Evolutionary conservation across 345 rosid species (phyloP).

Genomic region (Rhodamnia argentea): DNA sequence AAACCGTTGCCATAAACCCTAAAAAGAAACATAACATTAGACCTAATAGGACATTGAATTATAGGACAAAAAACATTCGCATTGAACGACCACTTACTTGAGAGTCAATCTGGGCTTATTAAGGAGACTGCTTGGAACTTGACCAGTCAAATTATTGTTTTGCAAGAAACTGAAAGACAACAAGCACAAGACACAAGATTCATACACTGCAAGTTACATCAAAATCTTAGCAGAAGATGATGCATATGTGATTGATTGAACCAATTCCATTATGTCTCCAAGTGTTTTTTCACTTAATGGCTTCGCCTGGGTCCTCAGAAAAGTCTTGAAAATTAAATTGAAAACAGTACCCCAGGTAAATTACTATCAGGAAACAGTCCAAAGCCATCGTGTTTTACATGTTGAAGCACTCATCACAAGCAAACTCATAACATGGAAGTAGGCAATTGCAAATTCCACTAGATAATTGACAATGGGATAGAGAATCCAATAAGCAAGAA

Average conservation of each 20-base stretch:
- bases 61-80: background rate
- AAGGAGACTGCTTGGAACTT: slow-evolving; percentile 40
- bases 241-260: background rate
- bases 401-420: background rate
- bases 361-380: background rate
- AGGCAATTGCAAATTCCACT: background rate
- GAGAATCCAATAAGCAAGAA: background rate
- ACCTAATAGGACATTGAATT: background rate
- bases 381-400: background rate
- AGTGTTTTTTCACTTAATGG: background rate
- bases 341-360: background rate
- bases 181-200: background rate
- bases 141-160: slow-evolving; percentile 82
- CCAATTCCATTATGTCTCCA: background rate
- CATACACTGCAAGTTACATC: background rate
- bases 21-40: slow-evolving; percentile 8
- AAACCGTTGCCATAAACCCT: slow-evolving; percentile 44
- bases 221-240: background rate
- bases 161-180: slow-evolving; percentile 55
- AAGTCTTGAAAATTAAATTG: background rate
- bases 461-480: background rate
- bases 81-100: slow-evolving; percentile 27
- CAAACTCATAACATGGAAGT: background rate
- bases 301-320: background rate
- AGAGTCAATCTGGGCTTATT: slow-evolving; percentile 43